Base-by-base conservation (phyloP, 1,139 yeast species). In the Suhomyces kunorum region DNA sequence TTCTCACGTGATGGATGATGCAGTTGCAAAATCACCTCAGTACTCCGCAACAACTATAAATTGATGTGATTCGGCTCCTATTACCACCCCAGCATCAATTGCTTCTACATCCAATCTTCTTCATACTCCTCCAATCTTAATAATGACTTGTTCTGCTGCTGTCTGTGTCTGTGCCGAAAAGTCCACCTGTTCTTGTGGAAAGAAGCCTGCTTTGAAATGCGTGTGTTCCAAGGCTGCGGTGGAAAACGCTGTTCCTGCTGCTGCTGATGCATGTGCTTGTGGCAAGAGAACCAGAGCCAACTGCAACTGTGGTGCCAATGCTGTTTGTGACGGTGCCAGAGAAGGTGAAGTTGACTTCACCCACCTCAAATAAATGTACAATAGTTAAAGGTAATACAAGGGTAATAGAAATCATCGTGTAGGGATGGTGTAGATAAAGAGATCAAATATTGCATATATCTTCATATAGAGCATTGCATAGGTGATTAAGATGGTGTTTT, bases 161-260 rank as follows among this genome's bases (percentile, higher is more conserved):
- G 62, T 63, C 46, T 73, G 78, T 54, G 66, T 70, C 45, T 73
- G 78, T 55, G 77, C 78, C 48, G 54, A 68, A 44, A 70, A 71
- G 50, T 69, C 78, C 48, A 71, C 76, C 46, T 73, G 78, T 51
- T 71, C 78, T 14, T 73, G 78, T 61, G 78, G 78, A 19, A 66
- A 68, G 43, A 60, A 63, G 49, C 74, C 78, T 28, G 77, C 77
- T 38, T 63, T 71, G 53, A 53, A 70, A 45, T 73, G 78, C 48
- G 62, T 55, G 54, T 73, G 78, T 51, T 62, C 63, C 29, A 71
- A 66, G 54, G 74, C 77, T 35, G 48, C 66, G 16, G 50, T 48
- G 39, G 78, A 73, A 55, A 73, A 72, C 47, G 70, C 59, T 38
- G 57, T 51, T 28, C 77, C 76, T 24, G 45, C 63, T 28, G 46